These are phyloP conservation scores for Pythium plurisporium DNA, from an alignment of 352 stramenopile species.

Conservation along the genomic window DNA sequence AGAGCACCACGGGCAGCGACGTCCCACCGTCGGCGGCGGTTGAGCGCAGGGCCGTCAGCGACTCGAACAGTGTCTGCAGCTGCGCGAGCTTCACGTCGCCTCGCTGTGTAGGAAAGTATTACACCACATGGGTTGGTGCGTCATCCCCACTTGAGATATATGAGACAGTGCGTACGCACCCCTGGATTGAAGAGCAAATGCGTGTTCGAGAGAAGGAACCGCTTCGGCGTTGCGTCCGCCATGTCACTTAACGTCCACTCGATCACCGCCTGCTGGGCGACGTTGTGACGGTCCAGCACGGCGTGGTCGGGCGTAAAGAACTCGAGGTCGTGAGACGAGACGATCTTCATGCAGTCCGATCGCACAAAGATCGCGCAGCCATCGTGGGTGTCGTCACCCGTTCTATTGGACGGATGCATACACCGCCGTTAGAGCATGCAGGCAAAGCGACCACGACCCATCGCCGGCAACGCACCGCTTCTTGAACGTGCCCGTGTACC, in stretches of 20 bases:
- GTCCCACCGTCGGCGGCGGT: background rate
- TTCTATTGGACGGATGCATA: conserved; percentile 25
- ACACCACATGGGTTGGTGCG: too few relatives aligned
- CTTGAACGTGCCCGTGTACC: conserved; percentile 54
- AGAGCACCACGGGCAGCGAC: conserved; percentile 41
- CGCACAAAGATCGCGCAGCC: conserved; percentile 68
- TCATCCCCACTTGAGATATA: too few relatives aligned
- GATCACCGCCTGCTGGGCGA: conserved; percentile 46
- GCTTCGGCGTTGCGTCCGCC: conserved; percentile 10
- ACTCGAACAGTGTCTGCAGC: conserved; percentile 40
- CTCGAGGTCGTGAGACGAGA: conserved; percentile 40
- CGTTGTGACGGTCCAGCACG: conserved; percentile 55
- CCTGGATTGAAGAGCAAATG: conserved; percentile 71
- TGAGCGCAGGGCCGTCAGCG: conserved; percentile 17
- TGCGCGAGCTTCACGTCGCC: conserved; percentile 68
- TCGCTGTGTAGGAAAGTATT: too few relatives aligned
- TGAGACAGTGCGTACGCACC: conserved; percentile 27
- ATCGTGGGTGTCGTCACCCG: conserved; percentile 52
- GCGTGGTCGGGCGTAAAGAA: conserved; percentile 38
- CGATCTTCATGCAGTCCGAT: conserved; percentile 36
- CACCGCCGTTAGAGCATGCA: background rate
- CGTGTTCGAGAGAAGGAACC: conserved; percentile 58
- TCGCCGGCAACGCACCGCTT: conserved; percentile 29
- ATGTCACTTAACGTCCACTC: conserved; percentile 19
- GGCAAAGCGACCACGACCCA: background rate